A percentile compares a stretch with the other conserved stretches of the same genome.
Evolutionary conservation across 257 asterid genomes (phyloP).

Genomic region (Datura wrightii): DNA sequence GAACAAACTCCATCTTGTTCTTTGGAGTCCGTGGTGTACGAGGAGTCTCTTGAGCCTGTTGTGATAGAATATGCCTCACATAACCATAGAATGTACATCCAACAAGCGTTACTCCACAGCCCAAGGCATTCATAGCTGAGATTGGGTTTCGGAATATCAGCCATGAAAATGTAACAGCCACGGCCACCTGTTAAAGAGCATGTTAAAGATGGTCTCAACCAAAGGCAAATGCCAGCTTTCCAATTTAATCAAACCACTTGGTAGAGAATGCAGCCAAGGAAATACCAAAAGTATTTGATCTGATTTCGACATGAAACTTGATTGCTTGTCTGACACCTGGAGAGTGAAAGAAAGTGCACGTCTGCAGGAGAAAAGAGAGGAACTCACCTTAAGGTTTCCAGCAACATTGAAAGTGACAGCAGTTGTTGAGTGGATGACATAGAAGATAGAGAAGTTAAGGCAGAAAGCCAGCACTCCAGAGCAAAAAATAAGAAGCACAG

Average conservation of each 20-base stretch:
- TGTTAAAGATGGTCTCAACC: neutral
- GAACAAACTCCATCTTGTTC: conserved; percentile 58
- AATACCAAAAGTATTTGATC: neutral
- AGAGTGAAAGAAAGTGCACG: neutral
- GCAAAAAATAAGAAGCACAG: conserved; percentile 65
- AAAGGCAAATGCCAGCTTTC: neutral
- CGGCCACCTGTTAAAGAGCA: conserved; percentile 64
- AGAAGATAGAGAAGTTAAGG: conserved; percentile 80
- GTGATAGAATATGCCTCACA: conserved; percentile 67
- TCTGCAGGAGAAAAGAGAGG: conserved; percentile 21
- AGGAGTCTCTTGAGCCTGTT: conserved; percentile 56
- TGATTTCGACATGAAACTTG: neutral
- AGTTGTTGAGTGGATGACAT: conserved; percentile 85
- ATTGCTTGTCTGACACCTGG: neutral
- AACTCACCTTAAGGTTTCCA: conserved; percentile 78
- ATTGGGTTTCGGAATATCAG: conserved; percentile 78
- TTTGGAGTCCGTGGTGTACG: conserved; percentile 58
- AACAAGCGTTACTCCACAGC: conserved; percentile 70
- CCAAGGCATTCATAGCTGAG: conserved; percentile 74
- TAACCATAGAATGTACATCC: conserved; percentile 90
- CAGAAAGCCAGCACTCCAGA: conserved; percentile 83
- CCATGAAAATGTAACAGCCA: conserved; percentile 85
- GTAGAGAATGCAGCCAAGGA: neutral
- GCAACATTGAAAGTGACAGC: conserved; percentile 93
- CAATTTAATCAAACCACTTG: too few relatives aligned